These are phyloP conservation scores for Paecilomyces fulvus DNA, from an alignment of 2,329 filamentous ascomycete genomes.

Conservation along the genomic window DNA sequence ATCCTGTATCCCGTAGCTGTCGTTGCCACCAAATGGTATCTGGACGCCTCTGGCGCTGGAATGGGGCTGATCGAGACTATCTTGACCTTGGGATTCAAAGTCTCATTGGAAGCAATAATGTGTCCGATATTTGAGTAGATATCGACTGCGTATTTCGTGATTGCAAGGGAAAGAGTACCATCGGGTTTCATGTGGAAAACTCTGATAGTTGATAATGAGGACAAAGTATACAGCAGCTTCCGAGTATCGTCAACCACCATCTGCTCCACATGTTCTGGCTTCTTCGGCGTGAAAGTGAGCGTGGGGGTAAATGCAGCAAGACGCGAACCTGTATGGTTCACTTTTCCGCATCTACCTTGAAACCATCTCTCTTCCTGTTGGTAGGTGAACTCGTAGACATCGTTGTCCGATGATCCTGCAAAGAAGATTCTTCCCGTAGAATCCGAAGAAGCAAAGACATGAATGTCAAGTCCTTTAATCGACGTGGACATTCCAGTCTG, in stretches of 20 bases:
- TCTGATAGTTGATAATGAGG: constrained; percentile 76
- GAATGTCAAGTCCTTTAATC: constrained; percentile 67
- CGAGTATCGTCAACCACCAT: constrained; percentile 84
- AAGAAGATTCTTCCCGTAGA: constrained; percentile 90
- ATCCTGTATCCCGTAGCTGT: constrained; percentile 86
- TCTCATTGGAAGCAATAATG: constrained; percentile 64
- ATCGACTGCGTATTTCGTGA: constrained; percentile 45
- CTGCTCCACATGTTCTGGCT: constrained; percentile 59
- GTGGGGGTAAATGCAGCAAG: constrained; percentile 50
- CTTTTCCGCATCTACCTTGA: constrained; percentile 73
- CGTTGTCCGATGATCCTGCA: constrained; percentile 67
- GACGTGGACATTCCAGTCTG: constrained; percentile 78
- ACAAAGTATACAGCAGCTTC: constrained; percentile 84
- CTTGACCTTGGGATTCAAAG: constrained; percentile 59
- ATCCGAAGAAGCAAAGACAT: constrained; percentile 66
- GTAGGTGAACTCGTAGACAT: constrained; percentile 90
- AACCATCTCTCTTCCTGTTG: constrained; percentile 99
- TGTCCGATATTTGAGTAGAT: constrained; percentile 69
- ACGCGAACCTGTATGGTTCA: constrained; percentile 74
- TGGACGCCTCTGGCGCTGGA: constrained; percentile 69
- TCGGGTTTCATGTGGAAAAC: constrained; percentile 75
- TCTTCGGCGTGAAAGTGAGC: constrained; percentile 35
- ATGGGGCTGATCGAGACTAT: constrained; percentile 86
- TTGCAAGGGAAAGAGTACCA: constrained; percentile 43
- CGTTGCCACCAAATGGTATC: constrained; percentile 80